Base-by-base conservation (phyloP, 2,329 filamentous ascomycete genomes). In the Orbilia blumenaviensis region DNA sequence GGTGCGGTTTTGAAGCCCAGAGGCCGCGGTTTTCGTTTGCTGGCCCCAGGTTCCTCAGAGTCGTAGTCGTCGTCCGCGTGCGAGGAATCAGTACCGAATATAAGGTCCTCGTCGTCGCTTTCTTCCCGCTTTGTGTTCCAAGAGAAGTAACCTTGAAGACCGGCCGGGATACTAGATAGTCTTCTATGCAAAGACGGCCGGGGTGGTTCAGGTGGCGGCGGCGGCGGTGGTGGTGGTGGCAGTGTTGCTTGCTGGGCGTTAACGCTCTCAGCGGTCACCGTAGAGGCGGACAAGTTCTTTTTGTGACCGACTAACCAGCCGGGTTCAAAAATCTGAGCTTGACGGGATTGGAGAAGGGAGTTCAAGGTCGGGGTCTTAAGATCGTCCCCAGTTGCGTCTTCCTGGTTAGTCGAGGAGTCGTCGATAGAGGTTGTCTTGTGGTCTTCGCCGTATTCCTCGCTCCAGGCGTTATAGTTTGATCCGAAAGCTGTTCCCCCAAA, bases 51-150 rank as follows among this genome's bases (percentile, higher is more conserved):
- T n/a, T 64, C 58, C 23, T 72, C 73, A 12, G 73, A 77, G 21
- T 77, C 73, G 73, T 77, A 77, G 10, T 77, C 66, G 29, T 64
- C 73, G 63, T 68, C 71, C 2, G 71, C 48, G 38, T 72, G 61
- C 18, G 73, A 77, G 32, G 67, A 77, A 52, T 77, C 73, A 18
- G 66, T 69, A 44, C 72, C 73, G 46, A 72, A 71, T 23, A 72
- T 63, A 38, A 77, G 44, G 58, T 72, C 67, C 36, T 72, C 73
- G 66, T 77, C 73, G 52, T 77, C 72, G 25, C 41, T 54, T 7
- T 60, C 44, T 16, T 56, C 58, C 18, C 21, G 32, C 52, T 68
- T 63, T 4, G 66, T 66, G n/a, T 60, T 76, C 72, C 72, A 76
- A 23, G 64, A 29, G 32, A 76, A 76, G 44, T 76, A 76, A 21